Evolutionary conservation across 1,284 basidiomycete species (phyloP), one percentile per base, ranked within the genome.

Genomic region (Hortiboletus rubellus): DNA sequence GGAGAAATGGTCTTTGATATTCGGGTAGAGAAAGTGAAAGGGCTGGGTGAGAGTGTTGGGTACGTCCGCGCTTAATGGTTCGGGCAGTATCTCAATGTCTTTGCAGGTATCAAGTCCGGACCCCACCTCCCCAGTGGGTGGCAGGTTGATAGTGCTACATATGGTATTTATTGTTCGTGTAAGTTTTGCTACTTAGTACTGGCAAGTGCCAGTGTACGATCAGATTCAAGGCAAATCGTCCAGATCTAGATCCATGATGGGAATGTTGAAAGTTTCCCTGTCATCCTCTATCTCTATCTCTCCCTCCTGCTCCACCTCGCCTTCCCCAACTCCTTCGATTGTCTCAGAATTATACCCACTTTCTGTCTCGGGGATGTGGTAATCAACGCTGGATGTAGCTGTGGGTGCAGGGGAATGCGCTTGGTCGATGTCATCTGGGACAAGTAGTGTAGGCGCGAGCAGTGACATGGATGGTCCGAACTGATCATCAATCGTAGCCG

Each of bases 1-100:
- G 87, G 87, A 0, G 89, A 91, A 17, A 70, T 98, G 52, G 73
- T 84, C n/a, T 98, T 95, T 62, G 91, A 95, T 64, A 83, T 98
- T 62, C 84, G 91, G 3, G 86, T 98, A 6, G 96, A 99, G 73
- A 91, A 83, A 63, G 78, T 81, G 60, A 93, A 92, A 68, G 94
- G 94, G 1, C 58, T 77, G 18, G 94, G 94, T 3, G 80, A 85
- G 59, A 95, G 92, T 31, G 81, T 85, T 55, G 83, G 86, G 87
- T 94, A 59, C 22, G 66, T 65, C 74, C 46, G 10, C 10, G 7
- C 22, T 44, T 12, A 17, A 41, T 33, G 36, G 46, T 52, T 5
- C 22, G 7, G 46, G 33, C 18, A 2, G 58, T 50, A 41, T 49
- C 36, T 44, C 33, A 51, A 60, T 46, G 58, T 52, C 27, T 55